Percentiles rank a stretch among this genome's conserved stretches.
Evolutionary conservation across 2,329 filamentous ascomycete species (phyloP).

Genomic region (Neurospora crassa): DNA sequence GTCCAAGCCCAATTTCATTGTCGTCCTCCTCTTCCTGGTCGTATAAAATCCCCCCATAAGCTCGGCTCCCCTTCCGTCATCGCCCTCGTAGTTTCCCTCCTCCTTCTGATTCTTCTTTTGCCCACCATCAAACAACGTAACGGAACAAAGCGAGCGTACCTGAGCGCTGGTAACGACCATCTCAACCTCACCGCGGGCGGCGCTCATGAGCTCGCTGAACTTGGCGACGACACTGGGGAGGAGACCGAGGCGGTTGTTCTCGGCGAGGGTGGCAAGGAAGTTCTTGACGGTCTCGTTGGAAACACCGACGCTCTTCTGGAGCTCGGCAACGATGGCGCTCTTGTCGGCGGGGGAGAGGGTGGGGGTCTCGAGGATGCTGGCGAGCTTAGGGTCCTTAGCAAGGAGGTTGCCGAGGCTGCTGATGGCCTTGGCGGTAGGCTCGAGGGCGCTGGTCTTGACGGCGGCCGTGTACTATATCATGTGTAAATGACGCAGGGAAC

Average conservation of each 20-base stretch:
- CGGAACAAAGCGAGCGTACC: slow-evolving; percentile 41
- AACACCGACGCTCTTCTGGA: slow-evolving; percentile 70
- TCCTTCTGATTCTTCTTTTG: background rate
- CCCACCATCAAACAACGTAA: background rate
- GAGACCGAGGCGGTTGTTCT: slow-evolving; percentile 89
- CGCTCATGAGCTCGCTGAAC: slow-evolving; percentile 80
- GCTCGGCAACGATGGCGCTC: slow-evolving; percentile 73
- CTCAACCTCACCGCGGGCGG: slow-evolving; percentile 87
- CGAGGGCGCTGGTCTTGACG: slow-evolving; percentile 76
- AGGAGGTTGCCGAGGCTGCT: slow-evolving; percentile 60
- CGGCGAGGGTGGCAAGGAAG: slow-evolving; percentile 81
- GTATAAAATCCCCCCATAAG: background rate
- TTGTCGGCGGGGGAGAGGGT: slow-evolving; percentile 75
- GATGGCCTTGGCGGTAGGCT: slow-evolving; percentile 75
- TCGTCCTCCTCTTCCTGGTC: background rate
- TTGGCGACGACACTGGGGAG: slow-evolving; percentile 78
- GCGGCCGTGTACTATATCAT: slow-evolving; percentile 80
- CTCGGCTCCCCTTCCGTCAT: background rate
- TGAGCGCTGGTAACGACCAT: slow-evolving; percentile 82
- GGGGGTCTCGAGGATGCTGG: slow-evolving; percentile 64
- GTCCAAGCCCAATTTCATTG: background rate
- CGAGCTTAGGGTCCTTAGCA: slow-evolving; percentile 76
- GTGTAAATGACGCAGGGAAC: slow-evolving; percentile 28
- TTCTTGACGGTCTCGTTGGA: slow-evolving; percentile 83
- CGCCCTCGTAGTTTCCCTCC: background rate